Base-by-base conservation (phyloP, 2,329 filamentous ascomycete genomes). In the Trichoderma arundinaceum region DNA sequence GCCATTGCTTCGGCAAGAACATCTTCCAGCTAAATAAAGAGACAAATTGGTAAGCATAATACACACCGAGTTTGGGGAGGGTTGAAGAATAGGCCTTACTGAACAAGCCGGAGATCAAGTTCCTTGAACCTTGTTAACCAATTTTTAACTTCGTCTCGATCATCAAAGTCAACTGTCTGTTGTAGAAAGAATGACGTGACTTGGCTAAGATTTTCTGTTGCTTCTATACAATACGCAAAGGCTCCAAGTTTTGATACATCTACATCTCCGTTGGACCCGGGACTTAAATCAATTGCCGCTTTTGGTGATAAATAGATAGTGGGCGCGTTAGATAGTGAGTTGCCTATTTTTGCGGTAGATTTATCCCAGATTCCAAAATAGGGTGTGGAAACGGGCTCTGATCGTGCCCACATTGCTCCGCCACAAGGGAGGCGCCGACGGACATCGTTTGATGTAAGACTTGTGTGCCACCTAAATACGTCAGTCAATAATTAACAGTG, bases 171-270 rank as follows among this genome's bases (percentile, higher is more conserved):
- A 28, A 28, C 22, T 28, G 22, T 28, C 22, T 82, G 80, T 52
- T 80, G 80, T 0, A 83, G 72, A 53, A 83, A 83, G 65, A 78
- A 82, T 0, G 75, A 79, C 0, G 75, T 82, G 0, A 83, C 78
- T 0, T 77, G 75, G 52, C 79, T 82, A 4, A 83, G 69, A 0
- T 77, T 81, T 67, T 83, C 81, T 0, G 80, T 81, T 0, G 81
- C 80, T 64, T 83, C 81, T 9, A 83, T 77, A 8, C 78, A 77
- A 53, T 82, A 83, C 1, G 81, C 80, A 66, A 82, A 82, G 0
- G 79, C 80, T 0, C 81, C 81, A 0, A 83, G 72, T 0, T 77
- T 77, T 6, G 80, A 77, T 63, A 78, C 74, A 28, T 74, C 71
- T 0, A 74, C 71, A 0, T 67, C 12, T 51, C 49, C 22, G 38